Base-by-base conservation (phyloP, 1,284 basidiomycete species). In the Sanghuangporus sanghuang region DNA sequence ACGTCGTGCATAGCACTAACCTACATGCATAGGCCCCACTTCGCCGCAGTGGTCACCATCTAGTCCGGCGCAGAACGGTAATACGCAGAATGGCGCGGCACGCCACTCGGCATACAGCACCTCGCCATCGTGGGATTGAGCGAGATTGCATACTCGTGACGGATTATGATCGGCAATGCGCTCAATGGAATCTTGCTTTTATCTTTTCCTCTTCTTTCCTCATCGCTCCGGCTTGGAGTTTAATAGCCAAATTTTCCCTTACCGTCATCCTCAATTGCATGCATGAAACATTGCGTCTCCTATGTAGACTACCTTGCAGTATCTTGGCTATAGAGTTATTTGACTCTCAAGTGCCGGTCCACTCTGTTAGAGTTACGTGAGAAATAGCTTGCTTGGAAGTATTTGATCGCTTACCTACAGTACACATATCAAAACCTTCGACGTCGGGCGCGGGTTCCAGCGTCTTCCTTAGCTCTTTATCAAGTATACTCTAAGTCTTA, bases 11-110 rank as follows among this genome's bases (percentile, higher is more conserved):
- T 36, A n/a, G 46, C 27, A 32, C 39, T 46, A 14, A 56, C 7
- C 39, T 9, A 32, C 49, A 18, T 21, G 42, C 57, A 18, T n/a
- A 64, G 62, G 58, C 69, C 90, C 90, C 42, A 89, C 90, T 1
- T 93, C 90, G 11, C 90, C 90, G 32, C 79, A 82, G 56, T 92
- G 89, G 87, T 89, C 88, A n/a, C 89, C 89, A 9, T 84, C 87
- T 40, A 92, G 89, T 67, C 89, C 90, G n/a, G 78, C 84, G 23
- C 87, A 75, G 68, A 57, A 63, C 27, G 16, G 56, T 21, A 61
- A 58, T 53, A 68, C 72, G 53, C 70, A 85, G 72, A 82, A 84
- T 42, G 80, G 79, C 60, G 75, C 74, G 52, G 69, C 68, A 42
- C 78, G 78, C 60, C 71, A 71, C 59, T 76, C 80, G 64, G 75